Evolutionary conservation across 768 basidiomycete species (phyloP).

Genomic region (Guyanaporus albipodus): DNA sequence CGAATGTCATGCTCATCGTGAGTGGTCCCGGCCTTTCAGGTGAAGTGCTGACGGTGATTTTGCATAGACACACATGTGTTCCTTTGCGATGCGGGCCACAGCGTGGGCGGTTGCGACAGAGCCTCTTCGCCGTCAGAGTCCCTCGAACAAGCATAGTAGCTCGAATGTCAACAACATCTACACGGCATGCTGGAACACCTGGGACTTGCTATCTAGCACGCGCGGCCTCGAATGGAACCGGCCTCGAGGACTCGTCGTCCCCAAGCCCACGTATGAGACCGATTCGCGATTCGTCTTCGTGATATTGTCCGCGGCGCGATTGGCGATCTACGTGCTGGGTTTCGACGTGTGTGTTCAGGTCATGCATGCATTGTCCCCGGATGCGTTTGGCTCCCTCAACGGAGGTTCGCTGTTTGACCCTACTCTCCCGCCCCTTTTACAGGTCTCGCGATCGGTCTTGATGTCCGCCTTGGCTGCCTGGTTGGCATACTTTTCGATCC

Average conservation of each 20-base stretch:
- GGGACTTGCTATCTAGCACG: conserved; percentile 17
- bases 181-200: conserved; percentile 23
- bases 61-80: conserved; percentile 17
- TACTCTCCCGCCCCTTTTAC: conserved; percentile 28
- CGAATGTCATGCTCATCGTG: conserved; percentile 17
- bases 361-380: conserved; percentile 33
- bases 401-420: conserved; percentile 38
- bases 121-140: conserved; percentile 9
- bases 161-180: not conserved
- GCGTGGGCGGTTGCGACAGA: conserved; percentile 17
- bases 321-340: conserved; percentile 5
- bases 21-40: not conserved
- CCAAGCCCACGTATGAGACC: conserved; percentile 13
- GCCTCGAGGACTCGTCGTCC: conserved; percentile 10
- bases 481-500: conserved; percentile 41
- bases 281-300: conserved; percentile 18
- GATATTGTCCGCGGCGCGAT: conserved; percentile 1
- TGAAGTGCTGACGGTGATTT: too few species aligned
- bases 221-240: conserved; percentile 31
- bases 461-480: conserved; percentile 37
- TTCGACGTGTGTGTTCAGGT: conserved; percentile 13
- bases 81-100: conserved; percentile 9
- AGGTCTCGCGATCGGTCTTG: conserved; percentile 38
- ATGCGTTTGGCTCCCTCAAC: conserved; percentile 31
- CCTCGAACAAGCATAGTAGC: not conserved